phyloP scores from a whole-genome alignment of 2,329 filamentous ascomycete species.

The Fusarium nygamai region DNA sequence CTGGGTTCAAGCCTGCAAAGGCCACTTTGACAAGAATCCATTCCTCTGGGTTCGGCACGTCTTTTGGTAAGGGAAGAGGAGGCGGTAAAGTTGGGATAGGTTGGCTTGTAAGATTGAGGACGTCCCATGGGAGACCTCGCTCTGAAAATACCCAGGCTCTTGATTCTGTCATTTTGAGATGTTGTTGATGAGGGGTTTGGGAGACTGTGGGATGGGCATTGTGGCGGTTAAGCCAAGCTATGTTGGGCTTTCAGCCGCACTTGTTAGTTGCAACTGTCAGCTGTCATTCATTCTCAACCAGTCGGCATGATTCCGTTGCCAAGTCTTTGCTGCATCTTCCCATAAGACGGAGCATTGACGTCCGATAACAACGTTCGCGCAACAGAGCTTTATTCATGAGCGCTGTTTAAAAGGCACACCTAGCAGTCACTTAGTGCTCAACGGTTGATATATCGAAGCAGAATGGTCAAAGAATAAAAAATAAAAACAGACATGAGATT shows the following conservation, averaged over 20 bases:
- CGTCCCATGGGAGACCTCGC: not conserved
- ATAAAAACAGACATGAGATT: not conserved
- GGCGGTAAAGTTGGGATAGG: not conserved
- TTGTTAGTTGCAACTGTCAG: not conserved
- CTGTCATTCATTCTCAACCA: not conserved
- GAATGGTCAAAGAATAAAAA: not conserved
- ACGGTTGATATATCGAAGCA: accelerated
- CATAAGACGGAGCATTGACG: not conserved
- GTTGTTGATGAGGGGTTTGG: not conserved
- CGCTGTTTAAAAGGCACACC: accelerated
- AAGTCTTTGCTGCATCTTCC: not conserved
- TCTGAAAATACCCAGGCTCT: not conserved
- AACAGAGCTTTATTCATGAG: accelerated
- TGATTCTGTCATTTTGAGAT: not conserved
- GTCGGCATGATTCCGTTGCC: conserved; percentile 1
- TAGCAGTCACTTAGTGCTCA: not conserved
- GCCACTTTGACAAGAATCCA: conserved; percentile 54
- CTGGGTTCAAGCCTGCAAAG: conserved; percentile 58
- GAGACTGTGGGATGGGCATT: not conserved
- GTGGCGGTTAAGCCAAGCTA: not conserved
- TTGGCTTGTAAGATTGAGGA: not conserved
- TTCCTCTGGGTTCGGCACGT: conserved; percentile 43
- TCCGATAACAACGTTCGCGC: not conserved
- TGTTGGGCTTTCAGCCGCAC: not conserved
- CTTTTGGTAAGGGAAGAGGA: conserved; percentile 42